These are phyloP conservation scores for Clarireedia paspali DNA, from an alignment of 2,329 filamentous ascomycete genomes.

Conservation along the genomic window DNA sequence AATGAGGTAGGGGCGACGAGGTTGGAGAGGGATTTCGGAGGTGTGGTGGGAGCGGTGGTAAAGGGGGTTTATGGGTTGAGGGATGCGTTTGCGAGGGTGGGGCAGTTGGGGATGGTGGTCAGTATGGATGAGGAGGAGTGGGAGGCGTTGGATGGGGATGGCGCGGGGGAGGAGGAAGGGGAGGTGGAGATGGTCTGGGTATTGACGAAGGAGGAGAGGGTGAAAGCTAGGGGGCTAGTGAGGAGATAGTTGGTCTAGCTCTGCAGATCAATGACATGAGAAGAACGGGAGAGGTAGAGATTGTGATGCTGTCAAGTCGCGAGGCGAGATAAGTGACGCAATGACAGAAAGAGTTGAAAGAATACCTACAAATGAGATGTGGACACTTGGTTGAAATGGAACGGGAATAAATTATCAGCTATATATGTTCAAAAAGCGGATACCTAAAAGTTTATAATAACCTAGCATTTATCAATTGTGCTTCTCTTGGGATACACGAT, in stretches of 20 bases:
- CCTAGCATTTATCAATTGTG: no score
- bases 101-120: conserved; percentile 76
- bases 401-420: no score
- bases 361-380: no score
- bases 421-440: no score
- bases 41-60: conserved; percentile 61
- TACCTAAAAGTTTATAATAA: no score
- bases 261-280: no score
- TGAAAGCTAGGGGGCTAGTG: conserved; percentile 63
- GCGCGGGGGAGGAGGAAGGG: conserved; percentile 33
- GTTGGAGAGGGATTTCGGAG: conserved; percentile 76
- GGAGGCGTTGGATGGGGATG: conserved; percentile 58
- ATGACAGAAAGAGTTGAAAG: no score
- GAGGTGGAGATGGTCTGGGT: conserved; percentile 66
- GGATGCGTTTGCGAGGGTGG: conserved; percentile 67
- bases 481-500: no score
- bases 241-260: conserved; percentile 10
- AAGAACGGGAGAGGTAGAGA: no score
- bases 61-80: conserved; percentile 66
- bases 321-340: no score
- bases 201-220: conserved; percentile 65
- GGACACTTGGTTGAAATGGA: no score
- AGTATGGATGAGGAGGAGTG: conserved; percentile 97
- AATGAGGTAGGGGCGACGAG: conserved; percentile 76
- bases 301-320: no score